Evolutionary conservation across 2,329 filamentous ascomycete species (phyloP), one percentile per base, ranked within the genome.

Genomic region (Xylaria sp.): DNA sequence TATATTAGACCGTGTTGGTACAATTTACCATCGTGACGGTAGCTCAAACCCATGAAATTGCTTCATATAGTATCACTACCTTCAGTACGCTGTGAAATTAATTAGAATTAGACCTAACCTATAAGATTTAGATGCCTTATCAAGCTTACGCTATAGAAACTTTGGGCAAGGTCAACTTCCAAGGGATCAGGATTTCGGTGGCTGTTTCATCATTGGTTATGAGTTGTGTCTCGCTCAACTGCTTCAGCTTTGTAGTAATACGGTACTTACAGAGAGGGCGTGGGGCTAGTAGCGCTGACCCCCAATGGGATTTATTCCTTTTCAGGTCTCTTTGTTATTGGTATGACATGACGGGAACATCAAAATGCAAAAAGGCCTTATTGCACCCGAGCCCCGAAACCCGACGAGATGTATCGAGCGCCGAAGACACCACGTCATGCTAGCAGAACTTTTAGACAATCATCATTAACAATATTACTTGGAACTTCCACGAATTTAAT

Each of bases 311-410:
- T n/a, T 46, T 4, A 7, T 46, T 46, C 45, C n/a, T 25, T 25
- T 46, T 41, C 39, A 20, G 15, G 18, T 23, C 23, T 46, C 43
- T 23, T 46, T 46, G 41, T 45, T 10, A 2, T 46, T 25, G 23
- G 43, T 13, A 20, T 8, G 6, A 25, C 23, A 10, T 46, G 20
- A 46, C 20, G 39, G 13, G 13, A 41, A 13, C 15, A 41, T 18
- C 39, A 4, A 41, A 41, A 41, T 41, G 39, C 39, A 18, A 41
- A 18, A 41, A 46, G n/a, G 10, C 45, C 45, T 23, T 20, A 15
- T 46, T 10, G 28, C 15, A 9, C 28, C 48, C 60, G 60, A 55
- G 50, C 3, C 60, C 60, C 60, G 60, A 63, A 34, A 15, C 48
- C 60, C 60, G 60, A 39, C 50, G 50, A 23, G 23, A 48, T 55